Evolutionary conservation across 2,329 filamentous ascomycete genomes (phyloP).

Genomic region (Colletotrichum echinochloae): DNA sequence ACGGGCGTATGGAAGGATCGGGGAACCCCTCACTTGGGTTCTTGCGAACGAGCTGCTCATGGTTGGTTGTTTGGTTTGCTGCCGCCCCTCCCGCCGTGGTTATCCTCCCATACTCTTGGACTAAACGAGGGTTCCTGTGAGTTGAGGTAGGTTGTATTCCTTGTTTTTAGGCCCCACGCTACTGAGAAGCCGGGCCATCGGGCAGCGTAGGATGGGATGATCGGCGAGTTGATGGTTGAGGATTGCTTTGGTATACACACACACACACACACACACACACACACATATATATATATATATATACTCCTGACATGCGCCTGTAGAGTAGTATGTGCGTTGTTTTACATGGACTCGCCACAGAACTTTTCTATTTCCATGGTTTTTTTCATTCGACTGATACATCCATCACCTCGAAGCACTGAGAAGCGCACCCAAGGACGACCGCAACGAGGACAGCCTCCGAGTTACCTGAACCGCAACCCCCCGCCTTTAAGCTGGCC

Average conservation of each 20-base stretch:
- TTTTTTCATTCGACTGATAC: too few species aligned
- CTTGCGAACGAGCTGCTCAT: neutral
- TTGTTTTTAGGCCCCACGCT: neutral
- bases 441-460: neutral
- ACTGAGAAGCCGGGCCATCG: neutral
- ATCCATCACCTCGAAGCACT: too few species aligned
- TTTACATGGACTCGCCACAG: too few species aligned
- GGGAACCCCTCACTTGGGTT: neutral
- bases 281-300: too few species aligned
- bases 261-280: too few species aligned
- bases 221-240: neutral
- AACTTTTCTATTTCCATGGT: too few species aligned
- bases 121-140: neutral
- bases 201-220: neutral
- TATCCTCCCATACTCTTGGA: neutral
- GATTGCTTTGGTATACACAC: neutral
- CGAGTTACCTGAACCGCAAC: too few species aligned
- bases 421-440: too few species aligned
- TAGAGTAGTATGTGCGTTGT: neutral
- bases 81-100: too few species aligned
- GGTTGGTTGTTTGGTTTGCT: neutral
- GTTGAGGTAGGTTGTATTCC: constrained; percentile 35
- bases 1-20: neutral
- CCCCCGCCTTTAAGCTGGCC: too few species aligned
- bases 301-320: neutral